Base-by-base conservation (phyloP, 2,329 filamentous ascomycete genomes). In the Colletotrichum gigasporum region DNA sequence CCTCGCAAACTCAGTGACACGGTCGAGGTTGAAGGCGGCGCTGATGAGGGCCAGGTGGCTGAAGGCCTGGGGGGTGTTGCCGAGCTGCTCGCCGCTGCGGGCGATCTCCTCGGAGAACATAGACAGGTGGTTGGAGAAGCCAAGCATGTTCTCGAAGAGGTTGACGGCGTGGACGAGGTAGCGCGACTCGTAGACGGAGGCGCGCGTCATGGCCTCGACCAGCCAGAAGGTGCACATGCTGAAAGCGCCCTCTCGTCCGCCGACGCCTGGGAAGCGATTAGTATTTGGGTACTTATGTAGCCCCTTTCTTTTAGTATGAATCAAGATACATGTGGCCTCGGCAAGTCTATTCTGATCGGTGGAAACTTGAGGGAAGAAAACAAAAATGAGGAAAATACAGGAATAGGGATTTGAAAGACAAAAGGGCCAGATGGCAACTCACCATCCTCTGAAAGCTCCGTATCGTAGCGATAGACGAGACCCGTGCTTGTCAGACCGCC, bases 141-240 rank as follows among this genome's bases (percentile, higher is more conserved):
- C 85, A 22, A 94, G 80, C 83, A 93, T 91, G 71, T 92, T 93
- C 76, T 94, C 91, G 69, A 94, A 94, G 41, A 93, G 81, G 68
- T 86, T 90, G 68, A 91, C 83, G 6, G 91, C 87, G 10, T 83
- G 80, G 11, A 80, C 74, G 18, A 90, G 78, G 69, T 91, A 91
- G 67, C 86, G 88, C n/a, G 81, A 80, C 68, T 91, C 87, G 73
- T 91, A 90, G 48, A 82, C 79, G 69, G 85, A 79, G 68, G 90
- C 90, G 30, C 91, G 84, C 28, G 90, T 92, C 77, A 94, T 84
- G 22, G 91, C 90, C 76, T 94, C 91, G 11, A 94, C 90, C 0
- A 93, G 85, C 91, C 91, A 94, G 74, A 94, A 94, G 0, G 91
- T 94, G 72, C 91, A 93, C 90, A 94, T 93, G 71, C 85, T 89